A percentile compares a stretch with the other conserved stretches of the same genome.
Evolutionary conservation across 345 rosid genomes (phyloP).

Genomic region (Lepidium aucheri): DNA sequence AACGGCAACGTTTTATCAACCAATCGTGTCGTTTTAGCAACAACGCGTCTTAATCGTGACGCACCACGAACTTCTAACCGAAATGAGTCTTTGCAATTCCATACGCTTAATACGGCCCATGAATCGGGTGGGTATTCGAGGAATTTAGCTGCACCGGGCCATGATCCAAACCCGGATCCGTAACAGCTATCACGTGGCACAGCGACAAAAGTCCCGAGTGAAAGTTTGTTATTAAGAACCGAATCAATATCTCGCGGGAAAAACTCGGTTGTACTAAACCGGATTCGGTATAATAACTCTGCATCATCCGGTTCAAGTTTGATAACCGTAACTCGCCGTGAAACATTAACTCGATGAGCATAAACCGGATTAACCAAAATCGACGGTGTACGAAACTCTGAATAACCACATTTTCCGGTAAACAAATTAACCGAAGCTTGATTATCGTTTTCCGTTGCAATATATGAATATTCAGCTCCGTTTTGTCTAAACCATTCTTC

Average conservation of each 20-base stretch:
- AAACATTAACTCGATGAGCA: constrained; percentile 50
- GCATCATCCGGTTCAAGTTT: constrained; percentile 49
- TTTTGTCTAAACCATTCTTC: constrained; percentile 79
- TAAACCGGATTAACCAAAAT: constrained; percentile 86
- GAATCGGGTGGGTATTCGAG: constrained; percentile 72
- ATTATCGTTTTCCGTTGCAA: constrained; percentile 92
- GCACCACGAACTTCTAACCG: constrained; percentile 78
- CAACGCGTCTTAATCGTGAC: constrained; percentile 39
- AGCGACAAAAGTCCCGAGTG: constrained; percentile 71
- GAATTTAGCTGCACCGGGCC: constrained; percentile 64
- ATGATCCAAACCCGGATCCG: constrained; percentile 27
- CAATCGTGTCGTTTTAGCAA: constrained; percentile 60
- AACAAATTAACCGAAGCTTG: constrained; percentile 73
- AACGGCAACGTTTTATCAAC: constrained; percentile 76
- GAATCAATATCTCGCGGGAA: constrained; percentile 94
- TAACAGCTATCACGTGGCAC: constrained; percentile 59
- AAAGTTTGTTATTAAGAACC: constrained; percentile 61
- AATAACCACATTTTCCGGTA: constrained; percentile 80
- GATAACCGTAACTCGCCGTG: constrained; percentile 36
- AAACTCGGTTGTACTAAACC: constrained; percentile 85
- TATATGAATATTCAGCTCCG: constrained; percentile 88
- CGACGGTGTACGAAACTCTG: constrained; percentile 79
- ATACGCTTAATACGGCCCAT: constrained; percentile 88
- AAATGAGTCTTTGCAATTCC: constrained; percentile 82
- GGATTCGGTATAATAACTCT: constrained; percentile 57